These are phyloP conservation scores for Lactarius deliciosus DNA, from an alignment of 768 basidiomycete genomes.

Conservation along the genomic window DNA sequence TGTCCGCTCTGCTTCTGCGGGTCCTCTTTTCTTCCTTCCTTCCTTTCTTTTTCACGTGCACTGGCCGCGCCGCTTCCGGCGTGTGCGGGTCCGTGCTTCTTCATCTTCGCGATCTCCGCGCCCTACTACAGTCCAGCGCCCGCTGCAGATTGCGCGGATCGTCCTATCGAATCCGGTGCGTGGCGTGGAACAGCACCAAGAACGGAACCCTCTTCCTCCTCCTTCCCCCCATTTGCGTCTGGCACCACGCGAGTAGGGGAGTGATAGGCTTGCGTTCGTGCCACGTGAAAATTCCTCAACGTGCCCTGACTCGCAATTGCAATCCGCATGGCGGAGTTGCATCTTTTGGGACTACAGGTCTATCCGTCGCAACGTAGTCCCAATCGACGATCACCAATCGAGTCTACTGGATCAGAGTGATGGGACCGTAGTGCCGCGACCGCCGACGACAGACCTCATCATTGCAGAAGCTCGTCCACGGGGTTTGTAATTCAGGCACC, in stretches of 20 bases:
- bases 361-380: background rate
- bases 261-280: constrained; percentile 10
- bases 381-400: constrained; percentile 1
- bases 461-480: background rate
- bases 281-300: constrained; percentile 5
- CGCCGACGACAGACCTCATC: background rate
- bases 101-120: constrained; percentile 24
- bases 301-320: background rate
- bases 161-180: background rate
- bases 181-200: constrained; percentile 18
- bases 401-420: background rate
- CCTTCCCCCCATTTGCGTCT: background rate
- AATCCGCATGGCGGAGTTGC: background rate
- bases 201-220: background rate
- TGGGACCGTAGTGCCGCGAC: background rate
- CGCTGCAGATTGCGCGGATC: constrained; percentile 27
- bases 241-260: constrained; percentile 8
- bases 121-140: background rate
- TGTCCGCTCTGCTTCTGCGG: constrained; percentile 6
- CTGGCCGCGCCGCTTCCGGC: constrained; percentile 17
- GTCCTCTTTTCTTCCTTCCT: background rate
- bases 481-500: constrained; percentile 8
- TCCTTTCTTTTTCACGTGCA: constrained; percentile 18
- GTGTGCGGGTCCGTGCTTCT: constrained; percentile 22
- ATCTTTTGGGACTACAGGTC: background rate